Evolutionary conservation across 805 yeast genomes (phyloP).

Genomic region (Tetrapisispora namnaoensis): DNA sequence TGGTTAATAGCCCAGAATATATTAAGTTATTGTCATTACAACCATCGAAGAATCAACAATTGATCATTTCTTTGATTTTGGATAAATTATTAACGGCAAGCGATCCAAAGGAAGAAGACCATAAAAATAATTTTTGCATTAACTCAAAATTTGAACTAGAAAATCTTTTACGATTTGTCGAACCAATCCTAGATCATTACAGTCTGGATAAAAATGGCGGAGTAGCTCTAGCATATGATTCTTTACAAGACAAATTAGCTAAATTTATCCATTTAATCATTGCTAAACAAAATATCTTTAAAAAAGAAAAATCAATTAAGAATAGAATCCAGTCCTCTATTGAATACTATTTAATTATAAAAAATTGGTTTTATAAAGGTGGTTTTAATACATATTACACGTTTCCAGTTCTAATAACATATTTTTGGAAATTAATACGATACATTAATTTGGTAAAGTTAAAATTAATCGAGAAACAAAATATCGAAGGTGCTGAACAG

Average conservation of each 20-base stretch:
- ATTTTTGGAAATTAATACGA: conserved; percentile 51
- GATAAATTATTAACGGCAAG: conserved; percentile 4
- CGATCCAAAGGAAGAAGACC: background rate
- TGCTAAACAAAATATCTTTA: conserved; percentile 14
- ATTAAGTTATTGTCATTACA: conserved; percentile 16
- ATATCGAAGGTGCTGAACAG: background rate
- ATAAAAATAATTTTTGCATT: conserved; percentile 4
- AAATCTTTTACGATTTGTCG: conserved; percentile 13
- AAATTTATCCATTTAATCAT: conserved; percentile 58
- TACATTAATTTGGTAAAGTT: conserved; percentile 29
- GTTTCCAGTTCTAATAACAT: conserved; percentile 65
- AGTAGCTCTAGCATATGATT: background rate
- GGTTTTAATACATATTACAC: conserved; percentile 41
- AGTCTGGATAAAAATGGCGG: background rate
- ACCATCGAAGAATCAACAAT: conserved; percentile 34
- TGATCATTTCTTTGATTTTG: conserved; percentile 48
- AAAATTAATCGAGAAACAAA: conserved; percentile 10
- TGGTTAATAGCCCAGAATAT: conserved; percentile 18
- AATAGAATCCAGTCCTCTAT: conserved; percentile 4
- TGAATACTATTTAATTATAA: conserved; percentile 33
- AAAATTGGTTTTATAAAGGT: conserved; percentile 30
- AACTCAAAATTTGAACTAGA: conserved; percentile 17
- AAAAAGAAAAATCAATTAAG: background rate
- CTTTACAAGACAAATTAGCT: conserved; percentile 49
- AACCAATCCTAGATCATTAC: conserved; percentile 10